Evolutionary conservation across 371 early-diverging fungal genomes (phyloP), one percentile per base, ranked within the genome.

Genomic region (Aphelidium insulamus): DNA sequence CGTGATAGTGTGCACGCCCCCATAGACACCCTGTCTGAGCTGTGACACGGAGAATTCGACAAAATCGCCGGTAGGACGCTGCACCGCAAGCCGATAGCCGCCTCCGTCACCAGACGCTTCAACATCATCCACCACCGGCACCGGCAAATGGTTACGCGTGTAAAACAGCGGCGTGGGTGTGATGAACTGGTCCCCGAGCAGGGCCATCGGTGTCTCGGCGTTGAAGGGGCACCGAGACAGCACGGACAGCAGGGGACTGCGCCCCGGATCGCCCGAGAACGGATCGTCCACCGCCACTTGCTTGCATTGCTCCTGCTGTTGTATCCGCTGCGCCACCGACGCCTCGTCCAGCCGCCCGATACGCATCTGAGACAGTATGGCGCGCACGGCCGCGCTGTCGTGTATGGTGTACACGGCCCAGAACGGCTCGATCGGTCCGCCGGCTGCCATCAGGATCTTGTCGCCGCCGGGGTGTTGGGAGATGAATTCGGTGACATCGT

Each of bases 81-180:
- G 24, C 5, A 20, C 24, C 9, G 32, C 24, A 54, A 37, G 7
- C 39, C 37, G 32, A 54, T 57, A 0, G 54, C 37, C 8, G 61
- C 45, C 3, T 55, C 33, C 2, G 34, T 27, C 40, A 59, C 36
- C 4, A 28, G 9, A 44, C 46, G 51, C 24, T 25, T n/a, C 30
- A 1, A 29, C 46, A 30, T 45, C 52, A 21, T 57, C 50, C 30
- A 75, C 46, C 29, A 65, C 45, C 16, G 86, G 83, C 8, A 83
- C 81, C 26, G 79, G 64, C 2, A 81, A 71, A 46, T 85, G 86
- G 57, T 81, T 81, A 24, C 86, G 62, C 14, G 57, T 55, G 32
- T 54, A 63, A 38, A 54, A 54, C 28, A 41, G 37, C 12, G 49
- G 36, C 3, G 47, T 40, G 4, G 59, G 57, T n/a, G 62, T 63